phyloP scores from a whole-genome alignment of 176 grass and related monocot species.

The Raddia guianensis region DNA sequence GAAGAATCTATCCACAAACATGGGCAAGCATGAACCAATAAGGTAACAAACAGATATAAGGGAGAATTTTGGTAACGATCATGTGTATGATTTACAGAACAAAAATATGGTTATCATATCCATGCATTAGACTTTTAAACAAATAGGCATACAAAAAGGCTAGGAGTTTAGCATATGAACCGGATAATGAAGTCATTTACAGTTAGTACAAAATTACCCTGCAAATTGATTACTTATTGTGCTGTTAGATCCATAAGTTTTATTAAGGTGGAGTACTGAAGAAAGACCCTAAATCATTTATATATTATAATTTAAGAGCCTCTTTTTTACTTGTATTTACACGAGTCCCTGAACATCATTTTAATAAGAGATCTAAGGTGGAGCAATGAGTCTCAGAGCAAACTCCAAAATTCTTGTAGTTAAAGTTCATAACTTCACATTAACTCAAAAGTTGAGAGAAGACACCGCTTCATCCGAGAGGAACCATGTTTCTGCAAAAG shows the following conservation, averaged over 20 bases:
- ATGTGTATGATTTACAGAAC: neutral
- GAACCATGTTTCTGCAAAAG: slow-evolving; percentile 37
- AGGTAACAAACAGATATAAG: slow-evolving; percentile 22
- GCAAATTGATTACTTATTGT: neutral
- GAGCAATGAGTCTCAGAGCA: neutral
- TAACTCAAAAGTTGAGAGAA: slow-evolving; percentile 25
- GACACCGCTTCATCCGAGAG: slow-evolving; percentile 32
- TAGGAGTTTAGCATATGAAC: neutral
- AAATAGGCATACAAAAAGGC: neutral
- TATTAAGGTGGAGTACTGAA: slow-evolving; percentile 3
- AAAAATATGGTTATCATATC: neutral
- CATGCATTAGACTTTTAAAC: neutral
- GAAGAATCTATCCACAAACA: neutral
- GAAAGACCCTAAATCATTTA: neutral
- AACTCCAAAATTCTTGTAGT: slow-evolving; percentile 23
- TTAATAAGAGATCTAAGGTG: too few relatives aligned
- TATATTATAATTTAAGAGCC: slow-evolving; percentile 12
- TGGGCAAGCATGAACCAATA: slow-evolving; percentile 23
- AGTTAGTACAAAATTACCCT: neutral
- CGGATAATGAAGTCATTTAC: neutral
- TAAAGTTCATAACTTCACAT: neutral
- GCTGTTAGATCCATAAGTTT: neutral
- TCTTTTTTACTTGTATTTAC: neutral
- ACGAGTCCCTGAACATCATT: neutral
- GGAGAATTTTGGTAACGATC: neutral